Percentiles rank a stretch among this genome's conserved stretches.
Evolutionary conservation across 2,329 filamentous ascomycete genomes (phyloP).

Genomic region (Pestalotiopsis sp.): DNA sequence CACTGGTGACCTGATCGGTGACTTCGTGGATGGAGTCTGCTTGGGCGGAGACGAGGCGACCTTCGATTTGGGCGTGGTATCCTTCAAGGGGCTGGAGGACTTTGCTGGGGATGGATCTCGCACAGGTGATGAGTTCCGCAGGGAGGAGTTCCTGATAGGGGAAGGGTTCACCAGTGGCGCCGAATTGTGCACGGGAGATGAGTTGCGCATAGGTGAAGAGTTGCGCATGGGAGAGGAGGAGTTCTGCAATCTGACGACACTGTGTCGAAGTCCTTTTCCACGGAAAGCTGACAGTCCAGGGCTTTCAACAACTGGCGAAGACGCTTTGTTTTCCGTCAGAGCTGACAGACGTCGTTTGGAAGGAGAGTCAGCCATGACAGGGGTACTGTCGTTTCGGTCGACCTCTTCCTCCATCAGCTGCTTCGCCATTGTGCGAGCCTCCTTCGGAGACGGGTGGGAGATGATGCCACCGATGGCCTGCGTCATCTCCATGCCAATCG

Average conservation of each 20-base stretch:
- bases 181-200: slow-evolving; percentile 13
- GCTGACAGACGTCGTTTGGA: slow-evolving; percentile 33
- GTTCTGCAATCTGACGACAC: slow-evolving; percentile 42
- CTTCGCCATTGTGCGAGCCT: slow-evolving; percentile 51
- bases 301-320: slow-evolving; percentile 51
- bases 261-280: slow-evolving; percentile 52
- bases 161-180: slow-evolving; percentile 18
- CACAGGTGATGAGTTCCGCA: slow-evolving; percentile 5
- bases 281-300: slow-evolving; percentile 58
- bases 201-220: slow-evolving; percentile 16
- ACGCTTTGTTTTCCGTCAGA: slow-evolving; percentile 36
- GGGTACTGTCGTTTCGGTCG: slow-evolving; percentile 48
- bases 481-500: slow-evolving; percentile 71
- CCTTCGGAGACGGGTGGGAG: slow-evolving; percentile 38
- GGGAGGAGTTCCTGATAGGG: slow-evolving; percentile 17
- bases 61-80: background rate
- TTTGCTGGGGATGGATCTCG: slow-evolving; percentile 23
- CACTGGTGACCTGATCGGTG: slow-evolving; percentile 45
- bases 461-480: slow-evolving; percentile 66
- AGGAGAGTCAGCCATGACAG: slow-evolving; percentile 41
- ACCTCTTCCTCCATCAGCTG: slow-evolving; percentile 62
- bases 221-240: slow-evolving; percentile 37
- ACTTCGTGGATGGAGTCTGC: slow-evolving; percentile 49
- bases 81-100: slow-evolving; percentile 14
- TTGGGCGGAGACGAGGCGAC: background rate